Evolutionary conservation across 129 eudicot species (phyloP).

Genomic region (Dittrichia graveolens): DNA sequence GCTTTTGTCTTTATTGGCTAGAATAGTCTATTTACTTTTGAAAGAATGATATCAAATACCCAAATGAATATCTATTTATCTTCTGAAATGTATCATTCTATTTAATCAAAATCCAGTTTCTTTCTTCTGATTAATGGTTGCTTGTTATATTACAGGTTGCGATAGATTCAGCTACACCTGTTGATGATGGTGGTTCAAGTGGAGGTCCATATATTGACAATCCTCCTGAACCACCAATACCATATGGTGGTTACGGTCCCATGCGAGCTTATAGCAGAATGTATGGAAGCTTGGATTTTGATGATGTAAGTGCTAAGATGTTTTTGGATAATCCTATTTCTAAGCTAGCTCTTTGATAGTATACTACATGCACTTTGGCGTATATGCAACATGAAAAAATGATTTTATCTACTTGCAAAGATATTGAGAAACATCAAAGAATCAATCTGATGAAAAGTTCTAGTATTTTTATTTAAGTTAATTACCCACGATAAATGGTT

Average conservation of each 20-base stretch:
- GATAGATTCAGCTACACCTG: slow-evolving; percentile 96
- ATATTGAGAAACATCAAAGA: neutral
- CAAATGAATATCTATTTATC: neutral
- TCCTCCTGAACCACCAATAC: slow-evolving; percentile 49
- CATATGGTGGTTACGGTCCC: slow-evolving; percentile 80
- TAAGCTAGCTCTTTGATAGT: neutral
- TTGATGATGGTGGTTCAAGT: slow-evolving; percentile 89
- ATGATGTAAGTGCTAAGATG: slow-evolving; percentile 66
- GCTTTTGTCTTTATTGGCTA: neutral
- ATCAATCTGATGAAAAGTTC: neutral
- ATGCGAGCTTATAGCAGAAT: slow-evolving; percentile 84
- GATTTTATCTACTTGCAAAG: neutral
- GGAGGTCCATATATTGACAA: slow-evolving; percentile 58
- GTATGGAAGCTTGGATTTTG: slow-evolving; percentile 86
- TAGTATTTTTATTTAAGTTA: neutral
- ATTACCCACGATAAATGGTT: neutral
- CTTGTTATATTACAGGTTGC: slow-evolving; percentile 70
- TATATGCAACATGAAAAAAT: neutral
- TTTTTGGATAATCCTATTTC: neutral
- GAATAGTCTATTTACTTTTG: neutral
- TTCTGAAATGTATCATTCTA: neutral
- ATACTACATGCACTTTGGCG: too few species aligned
- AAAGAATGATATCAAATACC: neutral
- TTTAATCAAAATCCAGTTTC: neutral
- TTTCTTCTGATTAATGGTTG: neutral